Base-by-base conservation (phyloP, 805 yeast genomes). In the Brettanomyces nanus region DNA sequence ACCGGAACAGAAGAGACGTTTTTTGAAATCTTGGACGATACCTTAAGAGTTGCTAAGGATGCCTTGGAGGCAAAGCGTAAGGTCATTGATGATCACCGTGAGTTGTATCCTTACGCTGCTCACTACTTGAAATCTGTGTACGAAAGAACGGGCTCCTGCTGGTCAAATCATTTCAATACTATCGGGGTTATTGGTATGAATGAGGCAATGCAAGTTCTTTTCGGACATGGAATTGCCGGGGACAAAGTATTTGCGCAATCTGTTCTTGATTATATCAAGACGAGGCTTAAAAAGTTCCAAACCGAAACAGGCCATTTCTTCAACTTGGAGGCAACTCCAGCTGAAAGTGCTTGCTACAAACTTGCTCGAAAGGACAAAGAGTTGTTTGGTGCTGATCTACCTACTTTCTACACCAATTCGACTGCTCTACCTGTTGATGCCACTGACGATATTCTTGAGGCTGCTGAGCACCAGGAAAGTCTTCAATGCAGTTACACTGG, bases 151-250 rank as follows among this genome's bases (percentile, higher is more conserved):
- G 34, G 34, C n/a, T 31, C 34, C 17, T 31, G 15, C 26, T 31
- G 34, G 34, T 6, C 34, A 21, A 31, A 31, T 14, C 34, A 31
- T 31, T 31, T 31, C 34, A 31, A 31, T 4, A 31, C 34, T 7
- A 21, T 31, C 10, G 34, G 34, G 19, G 26, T 31, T 14, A 31
- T 31, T 21, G 34, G 34, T 19, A 31, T 31, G 34, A 31, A 31
- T 20, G 34, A 31, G 23, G 34, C 34, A 10, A 31, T 31, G 34
- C 6, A 11, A 31, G 19, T 20, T 19, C 26, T 31, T 10, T 17
- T 31, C 17, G 34, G 34, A 13, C 18, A 31, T 20, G 34, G 34
- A 15, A 31, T 31, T 3, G 34, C 34, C 6, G 13, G 21, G 22
- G 34, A 31, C 19, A 31, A 31, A 4, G n/a, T 26, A 20, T 31